Percentiles rank a stretch among this genome's conserved stretches.
phyloP scores from a whole-genome alignment of 768 basidiomycete species.

The Tricholoma terreum region DNA sequence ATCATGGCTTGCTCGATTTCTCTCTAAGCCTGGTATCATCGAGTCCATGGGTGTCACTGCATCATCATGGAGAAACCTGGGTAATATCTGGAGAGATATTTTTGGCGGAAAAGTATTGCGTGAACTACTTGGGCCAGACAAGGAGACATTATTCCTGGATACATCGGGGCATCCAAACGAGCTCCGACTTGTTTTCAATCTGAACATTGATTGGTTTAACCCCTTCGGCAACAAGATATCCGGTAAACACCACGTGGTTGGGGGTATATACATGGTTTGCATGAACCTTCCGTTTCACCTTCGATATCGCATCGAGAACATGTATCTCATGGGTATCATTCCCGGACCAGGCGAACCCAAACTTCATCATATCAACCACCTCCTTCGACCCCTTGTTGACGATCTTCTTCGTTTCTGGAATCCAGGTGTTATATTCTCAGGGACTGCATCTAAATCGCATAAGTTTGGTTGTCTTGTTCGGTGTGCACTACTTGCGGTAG shows the following conservation, averaged over 20 bases:
- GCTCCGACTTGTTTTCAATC: slow-evolving; percentile 19
- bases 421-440: too few species aligned
- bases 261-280: slow-evolving; percentile 30
- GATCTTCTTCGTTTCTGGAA: too few species aligned
- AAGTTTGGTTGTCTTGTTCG: not conserved
- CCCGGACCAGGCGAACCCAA: slow-evolving; percentile 33
- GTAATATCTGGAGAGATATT: too few species aligned
- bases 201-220: slow-evolving; percentile 35
- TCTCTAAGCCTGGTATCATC: too few species aligned
- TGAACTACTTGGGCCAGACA: too few species aligned
- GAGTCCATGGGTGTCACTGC: too few species aligned
- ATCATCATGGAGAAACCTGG: too few species aligned
- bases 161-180: too few species aligned
- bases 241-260: slow-evolving; percentile 24
- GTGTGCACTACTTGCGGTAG: too few species aligned
- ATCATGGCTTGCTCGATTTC: too few species aligned
- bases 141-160: too few species aligned
- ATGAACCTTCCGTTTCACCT: slow-evolving; percentile 31
- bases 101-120: too few species aligned
- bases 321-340: slow-evolving; percentile 31
- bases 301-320: slow-evolving; percentile 27
- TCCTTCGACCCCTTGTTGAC: slow-evolving; percentile 24
- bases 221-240: slow-evolving; percentile 21
- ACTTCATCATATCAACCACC: slow-evolving; percentile 18
- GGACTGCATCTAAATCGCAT: not conserved